Evolutionary conservation across 2,329 filamentous ascomycete genomes (phyloP), one percentile per base, ranked within the genome.

Genomic region (Penicillium sp.): DNA sequence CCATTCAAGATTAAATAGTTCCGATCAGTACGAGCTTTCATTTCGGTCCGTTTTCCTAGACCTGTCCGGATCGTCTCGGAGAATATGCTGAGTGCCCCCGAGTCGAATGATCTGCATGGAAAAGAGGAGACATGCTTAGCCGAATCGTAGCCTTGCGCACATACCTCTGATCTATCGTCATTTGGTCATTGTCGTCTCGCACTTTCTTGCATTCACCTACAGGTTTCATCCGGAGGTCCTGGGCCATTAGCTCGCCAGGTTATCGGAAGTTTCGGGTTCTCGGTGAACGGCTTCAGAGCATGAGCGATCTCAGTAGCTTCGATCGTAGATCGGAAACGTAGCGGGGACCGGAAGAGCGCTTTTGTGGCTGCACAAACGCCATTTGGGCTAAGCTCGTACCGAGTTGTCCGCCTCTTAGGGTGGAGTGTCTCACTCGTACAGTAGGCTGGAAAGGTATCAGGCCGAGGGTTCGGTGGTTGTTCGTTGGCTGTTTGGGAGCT

Each of bases 1-100:
- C 58, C 51, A 53, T 56, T 6, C 7, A 33, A 57, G 45, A 28
- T 28, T 38, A 53, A 58, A 54, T 60, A 60, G 51, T 51, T 49
- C 51, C n/a, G 31, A 53, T 58, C 51, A 47, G 34, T 51, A 41
- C 47, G 31, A 36, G 26, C 49, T 53, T 52, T 56, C 57, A 54
- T 60, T 57, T 58, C 50, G 34, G 23, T 23, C 36, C 42, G 36
- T 38, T 26, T 28, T 1, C 29, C 12, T 6, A 12, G 3, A 39
- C 7, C 9, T 23, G 18, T 18, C 23, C 24, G n/a, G 42, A 45
- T 45, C 42, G 5, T n/a, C 23, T 24, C 21, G 39, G 21, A 16
- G 41, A 42, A n/a, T 28, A 24, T 29, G 28, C 28, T 7, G 28
- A 9, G 16, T 8, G n/a, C 2, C 36, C 18, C 4, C 31, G 31